Evolutionary conservation across 345 rosid genomes (phyloP).

Genomic region (Eucalyptus camaldulensis): DNA sequence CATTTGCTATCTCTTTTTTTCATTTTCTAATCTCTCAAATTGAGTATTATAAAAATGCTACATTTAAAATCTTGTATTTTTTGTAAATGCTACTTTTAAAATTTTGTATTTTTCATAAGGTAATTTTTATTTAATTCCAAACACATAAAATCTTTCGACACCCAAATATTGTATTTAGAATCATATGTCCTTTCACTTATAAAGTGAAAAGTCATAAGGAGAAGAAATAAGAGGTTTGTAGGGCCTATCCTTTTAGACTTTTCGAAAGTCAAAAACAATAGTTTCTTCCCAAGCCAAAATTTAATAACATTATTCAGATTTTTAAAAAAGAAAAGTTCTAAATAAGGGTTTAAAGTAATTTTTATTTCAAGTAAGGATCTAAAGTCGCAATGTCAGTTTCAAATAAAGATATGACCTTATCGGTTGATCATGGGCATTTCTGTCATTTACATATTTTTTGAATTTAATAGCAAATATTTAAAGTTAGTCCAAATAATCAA

Average conservation of each 20-base stretch:
- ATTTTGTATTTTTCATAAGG: not conserved
- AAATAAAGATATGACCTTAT: too few relatives aligned
- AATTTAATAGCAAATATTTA: not conserved
- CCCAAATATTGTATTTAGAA: not conserved
- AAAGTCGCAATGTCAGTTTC: too few relatives aligned
- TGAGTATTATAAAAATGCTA: not conserved
- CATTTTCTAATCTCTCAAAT: not conserved
- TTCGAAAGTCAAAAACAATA: not conserved
- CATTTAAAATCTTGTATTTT: not conserved
- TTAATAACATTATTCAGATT: not conserved
- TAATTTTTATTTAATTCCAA: not conserved
- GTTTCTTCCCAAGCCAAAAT: not conserved
- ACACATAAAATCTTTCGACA: not conserved
- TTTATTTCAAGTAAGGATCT: too few relatives aligned
- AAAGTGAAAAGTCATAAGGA: not conserved
- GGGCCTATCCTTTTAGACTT: not conserved
- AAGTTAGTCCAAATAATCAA: not conserved
- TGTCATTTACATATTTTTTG: too few relatives aligned
- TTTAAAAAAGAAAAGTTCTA: too few relatives aligned
- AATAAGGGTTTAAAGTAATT: too few relatives aligned
- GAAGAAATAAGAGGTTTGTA: not conserved
- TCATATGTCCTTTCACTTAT: not conserved
- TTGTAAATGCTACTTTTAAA: not conserved
- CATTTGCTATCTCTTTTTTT: not conserved
- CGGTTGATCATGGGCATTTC: rapidly evolving